Percentiles rank a stretch among this genome's conserved stretches.
These are phyloP conservation scores for Pythium chondricola DNA, from an alignment of 352 stramenopile species.

Conservation along the genomic window DNA sequence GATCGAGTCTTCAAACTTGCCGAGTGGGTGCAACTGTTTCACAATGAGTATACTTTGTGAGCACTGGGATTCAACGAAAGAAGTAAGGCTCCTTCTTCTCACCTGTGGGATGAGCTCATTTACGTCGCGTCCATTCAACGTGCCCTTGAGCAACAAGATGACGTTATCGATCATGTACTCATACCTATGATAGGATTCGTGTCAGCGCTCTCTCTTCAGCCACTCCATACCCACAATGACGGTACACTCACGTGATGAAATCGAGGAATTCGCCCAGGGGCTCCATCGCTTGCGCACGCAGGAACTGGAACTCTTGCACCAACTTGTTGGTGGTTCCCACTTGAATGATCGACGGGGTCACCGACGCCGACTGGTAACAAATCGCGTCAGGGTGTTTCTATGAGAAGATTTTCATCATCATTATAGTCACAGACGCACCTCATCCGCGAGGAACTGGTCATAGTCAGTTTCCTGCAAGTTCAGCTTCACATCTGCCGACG, in stretches of 20 bases:
- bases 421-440: conserved; percentile 65
- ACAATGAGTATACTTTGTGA: neutral
- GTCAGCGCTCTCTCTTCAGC: neutral
- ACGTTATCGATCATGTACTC: conserved; percentile 99
- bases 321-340: conserved; percentile 85
- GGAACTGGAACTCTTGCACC: conserved; percentile 95
- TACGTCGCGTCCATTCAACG: conserved; percentile 93
- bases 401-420: too few relatives aligned
- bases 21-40: conserved; percentile 94
- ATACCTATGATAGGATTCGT: conserved; percentile 43
- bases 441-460: conserved; percentile 93
- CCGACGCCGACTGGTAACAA: conserved; percentile 41
- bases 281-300: conserved; percentile 95
- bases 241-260: conserved; percentile 92
- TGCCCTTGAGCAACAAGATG: conserved; percentile 98
- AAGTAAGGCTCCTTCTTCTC: neutral
- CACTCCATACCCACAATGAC: conserved; percentile 1
- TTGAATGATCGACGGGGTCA: conserved; percentile 82
- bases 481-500: conserved; percentile 70
- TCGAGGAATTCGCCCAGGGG: conserved; percentile 96
- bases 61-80: neutral
- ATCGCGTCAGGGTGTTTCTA: too few relatives aligned
- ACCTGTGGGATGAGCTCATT: conserved; percentile 96
- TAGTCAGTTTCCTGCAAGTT: conserved; percentile 99
- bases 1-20: conserved; percentile 98